These are phyloP conservation scores for Ceratocystis cubensis DNA, from an alignment of 2,329 filamentous ascomycete species.

Conservation along the genomic window DNA sequence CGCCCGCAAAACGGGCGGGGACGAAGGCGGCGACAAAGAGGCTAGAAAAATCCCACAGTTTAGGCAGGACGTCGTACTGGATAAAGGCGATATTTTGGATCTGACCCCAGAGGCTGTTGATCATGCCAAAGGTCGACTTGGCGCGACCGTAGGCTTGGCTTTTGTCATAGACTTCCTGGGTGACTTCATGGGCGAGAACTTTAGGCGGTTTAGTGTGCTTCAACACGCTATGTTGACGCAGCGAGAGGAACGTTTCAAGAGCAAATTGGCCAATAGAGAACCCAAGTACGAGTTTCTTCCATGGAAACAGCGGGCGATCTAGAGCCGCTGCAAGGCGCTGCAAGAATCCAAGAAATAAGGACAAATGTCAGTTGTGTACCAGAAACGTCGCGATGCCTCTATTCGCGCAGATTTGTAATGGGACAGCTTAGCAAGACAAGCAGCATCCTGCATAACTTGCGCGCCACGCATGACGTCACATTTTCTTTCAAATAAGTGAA, in stretches of 20 bases:
- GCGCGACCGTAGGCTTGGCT: constrained; percentile 81
- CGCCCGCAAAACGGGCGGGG: constrained; percentile 69
- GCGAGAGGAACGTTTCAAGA: constrained; percentile 77
- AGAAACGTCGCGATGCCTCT: background rate
- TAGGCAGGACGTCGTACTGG: constrained; percentile 79
- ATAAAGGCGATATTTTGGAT: constrained; percentile 81
- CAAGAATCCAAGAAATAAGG: background rate
- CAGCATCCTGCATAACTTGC: background rate
- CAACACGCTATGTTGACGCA: constrained; percentile 81
- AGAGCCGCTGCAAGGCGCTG: constrained; percentile 70
- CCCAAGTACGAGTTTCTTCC: constrained; percentile 91
- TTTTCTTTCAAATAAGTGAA: too few species aligned
- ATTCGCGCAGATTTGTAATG: background rate
- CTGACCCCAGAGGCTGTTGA: constrained; percentile 72
- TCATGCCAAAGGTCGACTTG: constrained; percentile 79
- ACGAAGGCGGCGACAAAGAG: constrained; percentile 59
- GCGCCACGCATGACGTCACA: constrained; percentile 12
- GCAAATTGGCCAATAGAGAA: constrained; percentile 88
- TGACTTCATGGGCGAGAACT: constrained; percentile 77
- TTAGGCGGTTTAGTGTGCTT: constrained; percentile 69
- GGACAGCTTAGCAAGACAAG: background rate
- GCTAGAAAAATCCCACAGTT: constrained; percentile 77
- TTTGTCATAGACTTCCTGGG: constrained; percentile 84
- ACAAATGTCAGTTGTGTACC: constrained; percentile 16
- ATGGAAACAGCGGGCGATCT: constrained; percentile 86